Percentiles rank a stretch among this genome's conserved stretches.
Evolutionary conservation across 2,329 filamentous ascomycete genomes (phyloP).

Genomic region (Ilyonectria sp.): DNA sequence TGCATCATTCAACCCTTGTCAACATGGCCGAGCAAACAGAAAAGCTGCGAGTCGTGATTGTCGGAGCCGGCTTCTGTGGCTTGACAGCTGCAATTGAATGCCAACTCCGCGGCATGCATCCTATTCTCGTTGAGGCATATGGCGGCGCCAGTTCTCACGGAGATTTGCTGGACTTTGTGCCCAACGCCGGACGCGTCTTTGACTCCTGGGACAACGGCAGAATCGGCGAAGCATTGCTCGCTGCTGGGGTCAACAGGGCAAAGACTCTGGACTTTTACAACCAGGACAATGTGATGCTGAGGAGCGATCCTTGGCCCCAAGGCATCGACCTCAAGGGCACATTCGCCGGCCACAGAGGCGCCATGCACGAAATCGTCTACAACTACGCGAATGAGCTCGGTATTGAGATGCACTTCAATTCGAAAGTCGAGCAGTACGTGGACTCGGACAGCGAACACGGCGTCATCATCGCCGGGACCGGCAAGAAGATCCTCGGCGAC

Average conservation of each 20-base stretch:
- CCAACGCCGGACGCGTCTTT: conserved; percentile 10
- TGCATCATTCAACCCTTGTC: background rate
- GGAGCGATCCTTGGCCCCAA: conserved; percentile 30
- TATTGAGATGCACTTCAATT: conserved; percentile 27
- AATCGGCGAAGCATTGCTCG: background rate
- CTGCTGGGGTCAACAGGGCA: conserved; percentile 8
- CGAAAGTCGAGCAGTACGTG: conserved; percentile 33
- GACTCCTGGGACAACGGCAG: conserved; percentile 11
- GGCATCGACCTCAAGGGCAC: background rate
- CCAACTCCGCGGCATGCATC: conserved; percentile 32
- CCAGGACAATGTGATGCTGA: background rate
- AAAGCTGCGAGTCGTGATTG: conserved; percentile 33
- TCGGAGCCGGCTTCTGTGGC: conserved; percentile 40
- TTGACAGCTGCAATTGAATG: conserved; percentile 41
- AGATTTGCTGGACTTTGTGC: conserved; percentile 12
- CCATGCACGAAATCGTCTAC: conserved; percentile 38
- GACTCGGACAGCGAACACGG: conserved; percentile 9
- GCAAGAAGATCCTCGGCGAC: conserved; percentile 37
- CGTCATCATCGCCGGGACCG: conserved; percentile 26
- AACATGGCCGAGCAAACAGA: background rate
- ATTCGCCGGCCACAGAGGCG: conserved; percentile 31
- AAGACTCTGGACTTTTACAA: conserved; percentile 12
- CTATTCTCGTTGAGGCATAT: conserved; percentile 36
- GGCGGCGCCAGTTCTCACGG: conserved; percentile 4
- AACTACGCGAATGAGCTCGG: conserved; percentile 36